Conservation (phyloP, 129 eudicot species). For the Flaveria ramosissima region DNA sequence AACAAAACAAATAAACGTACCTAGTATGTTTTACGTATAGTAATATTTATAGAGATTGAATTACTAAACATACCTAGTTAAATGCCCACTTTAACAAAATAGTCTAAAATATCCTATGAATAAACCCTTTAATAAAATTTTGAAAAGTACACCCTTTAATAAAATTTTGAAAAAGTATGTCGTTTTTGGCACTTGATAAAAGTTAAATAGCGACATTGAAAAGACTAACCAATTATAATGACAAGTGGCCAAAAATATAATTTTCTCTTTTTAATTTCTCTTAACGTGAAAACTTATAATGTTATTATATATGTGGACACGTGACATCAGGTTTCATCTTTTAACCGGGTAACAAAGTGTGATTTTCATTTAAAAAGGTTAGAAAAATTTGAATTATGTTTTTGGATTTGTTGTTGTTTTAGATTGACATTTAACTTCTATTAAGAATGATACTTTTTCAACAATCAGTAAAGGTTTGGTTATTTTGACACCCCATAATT, state of each 20-base stretch:
- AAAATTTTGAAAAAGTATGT: too few relatives aligned
- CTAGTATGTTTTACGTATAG: too few relatives aligned
- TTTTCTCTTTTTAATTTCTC: not conserved
- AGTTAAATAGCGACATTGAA: not conserved
- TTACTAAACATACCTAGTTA: not conserved
- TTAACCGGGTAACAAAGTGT: too few relatives aligned
- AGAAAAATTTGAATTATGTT: too few relatives aligned
- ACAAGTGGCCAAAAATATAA: not conserved
- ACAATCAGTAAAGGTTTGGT: not conserved
- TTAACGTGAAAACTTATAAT: too few relatives aligned
- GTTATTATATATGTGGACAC: too few relatives aligned
- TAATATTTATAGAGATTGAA: too few relatives aligned
- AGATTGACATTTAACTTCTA: not conserved
- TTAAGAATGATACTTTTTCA: not conserved
- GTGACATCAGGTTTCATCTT: too few relatives aligned
- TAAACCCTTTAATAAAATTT: not conserved
- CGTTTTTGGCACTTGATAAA: not conserved
- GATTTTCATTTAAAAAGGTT: too few relatives aligned
- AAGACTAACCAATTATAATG: not conserved
- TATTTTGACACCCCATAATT: too few relatives aligned
- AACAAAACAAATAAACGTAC: too few relatives aligned
- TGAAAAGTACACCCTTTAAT: not conserved
- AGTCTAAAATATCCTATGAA: not conserved
- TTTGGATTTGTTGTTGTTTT: not conserved
- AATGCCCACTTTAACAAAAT: not conserved